phyloP scores from a whole-genome alignment of 1,284 basidiomycete genomes.

The Athelia psychrophila region DNA sequence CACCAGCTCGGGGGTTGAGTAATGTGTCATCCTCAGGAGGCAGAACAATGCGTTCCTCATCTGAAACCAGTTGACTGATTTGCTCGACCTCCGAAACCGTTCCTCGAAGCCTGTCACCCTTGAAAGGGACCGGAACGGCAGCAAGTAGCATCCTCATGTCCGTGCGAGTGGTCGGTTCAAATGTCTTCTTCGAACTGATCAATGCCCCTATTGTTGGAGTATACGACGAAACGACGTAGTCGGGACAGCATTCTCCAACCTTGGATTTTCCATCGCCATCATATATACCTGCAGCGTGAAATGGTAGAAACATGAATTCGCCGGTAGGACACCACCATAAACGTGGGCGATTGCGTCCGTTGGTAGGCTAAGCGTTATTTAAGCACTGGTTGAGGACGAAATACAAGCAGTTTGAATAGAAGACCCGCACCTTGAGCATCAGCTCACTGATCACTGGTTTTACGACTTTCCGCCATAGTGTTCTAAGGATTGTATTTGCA shows the following conservation, averaged over 20 bases:
- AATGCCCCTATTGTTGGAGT: slow-evolving; percentile 17
- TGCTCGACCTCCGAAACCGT: slow-evolving; percentile 12
- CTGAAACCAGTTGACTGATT: slow-evolving; percentile 2
- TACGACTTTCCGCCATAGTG: not conserved
- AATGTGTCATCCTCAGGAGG: slow-evolving; percentile 9
- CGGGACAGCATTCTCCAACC: slow-evolving; percentile 8
- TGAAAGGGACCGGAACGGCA: slow-evolving; percentile 8
- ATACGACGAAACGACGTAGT: slow-evolving; percentile 17
- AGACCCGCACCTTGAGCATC: not conserved
- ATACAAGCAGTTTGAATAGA: not conserved
- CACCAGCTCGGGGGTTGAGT: not conserved
- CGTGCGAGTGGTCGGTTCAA: not conserved
- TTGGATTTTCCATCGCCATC: too few relatives aligned
- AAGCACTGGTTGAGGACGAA: not conserved
- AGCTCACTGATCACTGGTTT: not conserved
- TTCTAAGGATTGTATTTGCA: not conserved
- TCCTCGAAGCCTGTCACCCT: slow-evolving; percentile 9
- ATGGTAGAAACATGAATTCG: slow-evolving; percentile 14
- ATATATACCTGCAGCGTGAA: slow-evolving; percentile 18
- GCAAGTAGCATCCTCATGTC: slow-evolving; percentile 5
- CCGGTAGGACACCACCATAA: slow-evolving; percentile 23
- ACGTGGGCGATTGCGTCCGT: not conserved
- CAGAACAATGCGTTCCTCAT: not conserved
- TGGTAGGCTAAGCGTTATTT: too few relatives aligned
- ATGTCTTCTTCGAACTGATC: slow-evolving; percentile 5